These are phyloP conservation scores for Fusarium sp. DNA, from an alignment of 2,329 filamentous ascomycete genomes.

Conservation along the genomic window DNA sequence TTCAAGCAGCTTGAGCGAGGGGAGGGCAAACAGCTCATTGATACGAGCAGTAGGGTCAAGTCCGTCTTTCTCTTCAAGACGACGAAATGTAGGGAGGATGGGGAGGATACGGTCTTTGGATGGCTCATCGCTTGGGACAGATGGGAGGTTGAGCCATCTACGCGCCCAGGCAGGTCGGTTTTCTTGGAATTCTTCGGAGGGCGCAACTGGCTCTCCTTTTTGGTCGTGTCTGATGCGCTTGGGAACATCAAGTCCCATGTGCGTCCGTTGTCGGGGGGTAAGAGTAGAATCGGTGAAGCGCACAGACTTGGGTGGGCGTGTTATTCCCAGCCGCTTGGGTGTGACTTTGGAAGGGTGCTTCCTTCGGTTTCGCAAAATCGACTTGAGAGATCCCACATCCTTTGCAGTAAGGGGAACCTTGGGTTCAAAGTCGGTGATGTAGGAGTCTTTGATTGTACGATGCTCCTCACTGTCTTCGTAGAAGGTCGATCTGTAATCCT, in stretches of 20 bases:
- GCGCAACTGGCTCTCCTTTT: slow-evolving; percentile 1
- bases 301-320: slow-evolving; percentile 43
- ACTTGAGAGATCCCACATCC: slow-evolving; percentile 38
- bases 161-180: slow-evolving; percentile 26
- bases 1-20: slow-evolving; percentile 40
- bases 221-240: slow-evolving; percentile 18
- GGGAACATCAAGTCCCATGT: slow-evolving; percentile 42
- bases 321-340: slow-evolving; percentile 43
- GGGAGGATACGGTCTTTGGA: slow-evolving; percentile 1
- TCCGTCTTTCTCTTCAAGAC: slow-evolving; percentile 13
- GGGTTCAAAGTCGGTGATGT: slow-evolving; percentile 36
- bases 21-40: slow-evolving; percentile 41
- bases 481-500: slow-evolving; percentile 32
- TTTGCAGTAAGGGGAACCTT: slow-evolving; percentile 31
- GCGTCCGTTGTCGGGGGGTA: slow-evolving; percentile 43
- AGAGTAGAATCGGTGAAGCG: slow-evolving; percentile 46
- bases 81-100: slow-evolving; percentile 5
- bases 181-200: slow-evolving; percentile 18
- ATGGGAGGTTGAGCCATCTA: slow-evolving; percentile 19
- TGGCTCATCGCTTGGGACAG: slow-evolving; percentile 1
- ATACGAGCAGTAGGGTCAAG: slow-evolving; percentile 37
- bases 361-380: slow-evolving; percentile 46
- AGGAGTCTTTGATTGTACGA: slow-evolving; percentile 29
- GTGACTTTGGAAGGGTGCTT: slow-evolving; percentile 24
- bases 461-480: slow-evolving; percentile 37